Base-by-base conservation (phyloP, 495 filamentous ascomycete genomes). In the Cladorrhinum samala region DNA sequence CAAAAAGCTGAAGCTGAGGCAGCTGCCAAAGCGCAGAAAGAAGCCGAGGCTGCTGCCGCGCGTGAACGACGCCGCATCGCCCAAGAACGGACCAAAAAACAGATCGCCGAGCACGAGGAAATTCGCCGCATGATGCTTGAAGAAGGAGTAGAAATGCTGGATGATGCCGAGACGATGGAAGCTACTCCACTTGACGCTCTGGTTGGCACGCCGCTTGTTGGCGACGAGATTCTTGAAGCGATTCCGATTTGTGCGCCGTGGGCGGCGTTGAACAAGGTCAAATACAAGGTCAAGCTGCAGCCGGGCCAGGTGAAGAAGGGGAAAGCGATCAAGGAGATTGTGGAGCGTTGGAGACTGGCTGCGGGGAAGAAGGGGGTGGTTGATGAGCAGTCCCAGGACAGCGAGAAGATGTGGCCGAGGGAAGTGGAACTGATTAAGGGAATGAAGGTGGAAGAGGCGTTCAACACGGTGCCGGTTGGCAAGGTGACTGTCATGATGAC, bases 221-320 rank as follows among this genome's bases (percentile, higher is more conserved):
- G 88, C 14, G 92, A 97, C 59, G 87, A 92, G 69, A 83, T 96
- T n/a, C 71, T 96, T 2, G 89, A 89, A 38, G 89, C 83, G 4
- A 79, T 96, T n/a, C 87, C 90, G 0, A 76, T 97, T 4, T 96
- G 92, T 66, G 93, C 89, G 16, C 93, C 93, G 3, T 96, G 91
- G 86, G 76, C 77, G 16, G 87, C 93, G 1, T 74, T 98, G 55
- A 72, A 69, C 0, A 80, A 77, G 45, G 87, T 85, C 60, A 95
- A 94, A 70, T 96, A 95, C 72, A 87, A 89, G 63, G 87, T 81
- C 17, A 98, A 97, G 74, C 59, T 98, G 56, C 93, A 97, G 71
- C 93, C 93, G 0, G 93, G 93, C 2, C 60, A 81, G 2, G 78
- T 83, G 59, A 98, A 98, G 78, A 94, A 95, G 72, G 91, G 92